Conservation (phyloP, 805 yeast genomes). For the Cyberlindnera xylosilytica region DNA sequence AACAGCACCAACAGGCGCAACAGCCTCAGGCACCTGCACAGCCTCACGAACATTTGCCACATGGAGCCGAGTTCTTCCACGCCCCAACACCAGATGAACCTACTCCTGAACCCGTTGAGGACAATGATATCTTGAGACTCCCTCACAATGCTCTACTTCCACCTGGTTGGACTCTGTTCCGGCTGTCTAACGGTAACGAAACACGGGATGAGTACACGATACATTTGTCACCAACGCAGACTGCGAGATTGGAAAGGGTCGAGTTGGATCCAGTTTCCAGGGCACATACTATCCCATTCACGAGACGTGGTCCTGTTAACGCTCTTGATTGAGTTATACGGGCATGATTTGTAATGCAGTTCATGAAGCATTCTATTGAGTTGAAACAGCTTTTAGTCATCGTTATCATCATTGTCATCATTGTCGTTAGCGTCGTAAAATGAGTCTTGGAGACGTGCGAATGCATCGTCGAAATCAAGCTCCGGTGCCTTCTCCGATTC, state of each 20-base stretch:
- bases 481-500: too few species aligned
- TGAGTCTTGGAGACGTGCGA: not conserved
- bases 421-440: not conserved
- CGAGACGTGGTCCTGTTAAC: too few species aligned
- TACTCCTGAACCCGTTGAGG: not conserved
- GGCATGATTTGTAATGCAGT: too few species aligned
- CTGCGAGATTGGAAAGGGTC: conserved; percentile 14
- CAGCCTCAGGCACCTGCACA: not conserved
- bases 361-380: too few species aligned
- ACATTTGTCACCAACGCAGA: conserved; percentile 10
- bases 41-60: conserved; percentile 3
- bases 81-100: conserved; percentile 2
- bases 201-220: conserved; percentile 14
- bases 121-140: not conserved
- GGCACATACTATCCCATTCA: not conserved
- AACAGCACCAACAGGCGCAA: conserved; percentile 1
- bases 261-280: not conserved
- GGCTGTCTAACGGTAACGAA: conserved; percentile 14
- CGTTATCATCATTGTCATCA: not conserved
- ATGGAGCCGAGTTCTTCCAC: conserved; percentile 6
- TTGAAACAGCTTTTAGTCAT: too few species aligned
- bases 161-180: conserved; percentile 28
- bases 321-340: too few species aligned
- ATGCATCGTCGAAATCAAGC: not conserved
- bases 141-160: conserved; percentile 20